Evolutionary conservation across 495 filamentous ascomycete species (phyloP), one percentile per base, ranked within the genome.

Genomic region (Talaromyces thailandensis): DNA sequence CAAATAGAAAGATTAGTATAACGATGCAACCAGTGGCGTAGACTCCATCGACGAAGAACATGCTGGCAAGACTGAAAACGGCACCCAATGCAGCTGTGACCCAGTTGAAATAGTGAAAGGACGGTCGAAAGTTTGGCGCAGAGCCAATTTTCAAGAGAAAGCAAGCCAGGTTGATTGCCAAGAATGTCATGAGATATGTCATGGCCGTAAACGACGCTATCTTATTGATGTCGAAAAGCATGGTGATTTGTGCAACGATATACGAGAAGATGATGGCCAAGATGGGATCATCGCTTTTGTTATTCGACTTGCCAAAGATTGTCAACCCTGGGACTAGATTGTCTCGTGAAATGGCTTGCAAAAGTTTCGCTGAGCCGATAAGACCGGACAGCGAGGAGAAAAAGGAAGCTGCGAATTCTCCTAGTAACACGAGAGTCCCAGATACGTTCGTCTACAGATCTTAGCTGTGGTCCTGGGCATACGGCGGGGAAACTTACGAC

Each of bases 91-190:
- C 82, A 43, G 91, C 91, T 26, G 90, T 94, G 68, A 89, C 80
- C 89, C 89, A 92, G 62, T 86, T 92, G 76, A 95, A 95, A 68
- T 91, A 91, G 64, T 88, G 88, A 69, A 96, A 96, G 1, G 88
- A 91, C 1, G 91, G 91, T 31, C 91, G 80, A 66, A 96, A 96
- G 68, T 96, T 96, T 7, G 91, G 91, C 2, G 91, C 91, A n/a
- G 90, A 92, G n/a, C 90, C 86, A 55, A 95, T 91, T 71, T 94
- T 96, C 43, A 96, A 75, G 1, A 95, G 76, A 67, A 95, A 95
- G 68, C 90, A 94, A 21, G 91, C 91, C 4, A 96, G 77, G 64
- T 94, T 96, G 67, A 86, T 94, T 25, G 79, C 76, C 32, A 75
- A 65, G 59, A 76, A 72, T 29, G 84, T 85, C 76, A 90, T 88